Evolutionary conservation across 1,284 basidiomycete genomes (phyloP), one percentile per base, ranked within the genome.

Genomic region (Ustilago shanxiensis): DNA sequence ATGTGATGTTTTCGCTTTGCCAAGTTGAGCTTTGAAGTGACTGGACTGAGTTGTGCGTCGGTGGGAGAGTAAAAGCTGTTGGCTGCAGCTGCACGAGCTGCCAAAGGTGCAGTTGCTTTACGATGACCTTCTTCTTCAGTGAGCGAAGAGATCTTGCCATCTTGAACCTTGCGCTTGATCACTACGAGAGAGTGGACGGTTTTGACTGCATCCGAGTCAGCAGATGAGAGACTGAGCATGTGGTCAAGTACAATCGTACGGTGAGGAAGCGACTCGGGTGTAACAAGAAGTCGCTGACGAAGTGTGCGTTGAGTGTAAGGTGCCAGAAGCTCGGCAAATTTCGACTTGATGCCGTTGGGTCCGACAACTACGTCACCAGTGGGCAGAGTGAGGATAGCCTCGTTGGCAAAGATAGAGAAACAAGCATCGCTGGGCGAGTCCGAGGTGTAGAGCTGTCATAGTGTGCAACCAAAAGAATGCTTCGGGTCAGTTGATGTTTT

Each of bases 21-120:
- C 31, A 85, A 61, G 64, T 85, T 85, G 49, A 86, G 78, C 66
- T 86, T 86, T 45, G 83, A 83, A 10, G 83, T 84, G 65, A 82
- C 83, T 0, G 84, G 84, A 29, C 83, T 84, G 59, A 86, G 47
- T 75, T 85, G 83, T 22, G 77, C 80, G 64, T 86, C 84, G 13
- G 83, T 85, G 39, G 84, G 84, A 35, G 79, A 81, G 72, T 83
- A 82, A 73, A 81, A 81, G 67, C 79, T 77, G 66, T 78, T 77
- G 13, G 76, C 81, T 2, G 81, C 79, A 3, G 80, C 83, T 6
- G 80, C 79, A 9, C 84, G 70, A 3, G 81, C 83, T 29, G 84
- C 84, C 13, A 85, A 66, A 0, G 84, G 83, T 4, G 81, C 82
- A 9, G 79, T 82, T 14, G 80, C 81, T 60, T 81, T 83, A 39